phyloP scores from a whole-genome alignment of 768 basidiomycete genomes.

The Leccinum arenicola region DNA sequence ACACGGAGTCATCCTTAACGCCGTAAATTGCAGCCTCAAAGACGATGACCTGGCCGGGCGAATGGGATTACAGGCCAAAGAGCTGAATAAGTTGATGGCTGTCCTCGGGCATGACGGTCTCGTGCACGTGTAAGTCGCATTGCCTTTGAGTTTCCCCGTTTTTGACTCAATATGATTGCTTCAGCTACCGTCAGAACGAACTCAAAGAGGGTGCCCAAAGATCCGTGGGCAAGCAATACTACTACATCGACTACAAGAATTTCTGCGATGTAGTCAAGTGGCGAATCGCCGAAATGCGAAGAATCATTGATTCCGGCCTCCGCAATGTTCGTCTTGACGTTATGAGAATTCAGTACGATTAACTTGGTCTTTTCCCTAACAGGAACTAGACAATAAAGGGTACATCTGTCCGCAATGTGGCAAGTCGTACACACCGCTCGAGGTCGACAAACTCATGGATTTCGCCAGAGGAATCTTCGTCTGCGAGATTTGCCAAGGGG shows the following conservation, averaged over 20 bases:
- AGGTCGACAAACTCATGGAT: constrained; percentile 83
- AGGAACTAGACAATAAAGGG: constrained; percentile 98
- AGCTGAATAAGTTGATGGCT: constrained; percentile 86
- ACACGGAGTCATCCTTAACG: neutral
- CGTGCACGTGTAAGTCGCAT: constrained; percentile 63
- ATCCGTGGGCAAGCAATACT: constrained; percentile 87
- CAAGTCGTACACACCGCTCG: constrained; percentile 79
- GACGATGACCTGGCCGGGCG: constrained; percentile 92
- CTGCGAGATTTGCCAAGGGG: constrained; percentile 86
- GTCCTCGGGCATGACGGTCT: constrained; percentile 75
- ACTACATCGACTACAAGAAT: constrained; percentile 92
- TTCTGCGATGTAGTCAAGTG: constrained; percentile 99
- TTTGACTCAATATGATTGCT: constrained; percentile 1
- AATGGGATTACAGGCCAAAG: constrained; percentile 86
- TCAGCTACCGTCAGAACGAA: constrained; percentile 79
- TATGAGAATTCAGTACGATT: neutral
- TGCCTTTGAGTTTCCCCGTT: neutral
- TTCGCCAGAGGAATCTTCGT: constrained; percentile 60
- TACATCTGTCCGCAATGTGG: constrained; percentile 92
- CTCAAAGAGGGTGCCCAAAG: constrained; percentile 87
- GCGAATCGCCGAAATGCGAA: constrained; percentile 90
- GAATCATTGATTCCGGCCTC: constrained; percentile 83
- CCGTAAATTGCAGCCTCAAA: constrained; percentile 61
- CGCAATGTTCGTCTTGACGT: constrained; percentile 63
- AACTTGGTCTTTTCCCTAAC: neutral